These are phyloP conservation scores for Ophiostoma ips DNA, from an alignment of 2,329 filamentous ascomycete species.

Conservation along the genomic window DNA sequence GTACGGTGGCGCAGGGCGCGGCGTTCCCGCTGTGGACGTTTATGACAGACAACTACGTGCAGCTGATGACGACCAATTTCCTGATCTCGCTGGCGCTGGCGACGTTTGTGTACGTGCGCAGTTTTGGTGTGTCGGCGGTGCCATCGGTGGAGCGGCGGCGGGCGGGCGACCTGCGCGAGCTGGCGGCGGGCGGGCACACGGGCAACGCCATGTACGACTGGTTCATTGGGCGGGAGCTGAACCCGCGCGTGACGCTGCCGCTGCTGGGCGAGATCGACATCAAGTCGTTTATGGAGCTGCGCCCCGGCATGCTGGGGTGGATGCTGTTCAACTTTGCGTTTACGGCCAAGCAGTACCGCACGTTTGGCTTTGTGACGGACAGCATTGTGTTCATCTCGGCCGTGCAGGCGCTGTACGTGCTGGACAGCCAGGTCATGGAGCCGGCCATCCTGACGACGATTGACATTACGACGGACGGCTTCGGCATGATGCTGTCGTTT, in stretches of 20 bases:
- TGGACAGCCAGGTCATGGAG: slow-evolving; percentile 81
- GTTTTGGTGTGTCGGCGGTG: slow-evolving; percentile 56
- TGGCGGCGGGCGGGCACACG: slow-evolving; percentile 67
- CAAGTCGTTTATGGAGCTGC: slow-evolving; percentile 78
- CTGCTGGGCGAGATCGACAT: slow-evolving; percentile 77
- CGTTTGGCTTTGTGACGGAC: slow-evolving; percentile 70
- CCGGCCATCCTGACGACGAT: slow-evolving; percentile 83
- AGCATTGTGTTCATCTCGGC: slow-evolving; percentile 67
- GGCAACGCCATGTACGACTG: slow-evolving; percentile 89
- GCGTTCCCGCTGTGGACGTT: slow-evolving; percentile 85
- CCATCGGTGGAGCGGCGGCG: slow-evolving; percentile 29
- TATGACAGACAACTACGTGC: slow-evolving; percentile 80
- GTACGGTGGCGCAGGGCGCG: slow-evolving; percentile 63
- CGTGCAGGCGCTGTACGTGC: slow-evolving; percentile 68
- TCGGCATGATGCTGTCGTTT: slow-evolving; percentile 89
- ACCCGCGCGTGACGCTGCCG: slow-evolving; percentile 69
- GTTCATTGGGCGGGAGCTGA: slow-evolving; percentile 92
- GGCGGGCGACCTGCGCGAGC: slow-evolving; percentile 63
- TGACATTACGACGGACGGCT: slow-evolving; percentile 84
- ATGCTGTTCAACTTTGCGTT: slow-evolving; percentile 73
- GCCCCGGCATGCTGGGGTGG: slow-evolving; percentile 87
- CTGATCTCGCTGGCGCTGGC: slow-evolving; percentile 61
- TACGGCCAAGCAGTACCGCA: slow-evolving; percentile 76
- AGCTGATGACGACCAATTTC: slow-evolving; percentile 72
- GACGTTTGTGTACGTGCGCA: slow-evolving; percentile 66